Conservation (phyloP, 1,139 yeast genomes). For the Starmera stellimalicola region DNA sequence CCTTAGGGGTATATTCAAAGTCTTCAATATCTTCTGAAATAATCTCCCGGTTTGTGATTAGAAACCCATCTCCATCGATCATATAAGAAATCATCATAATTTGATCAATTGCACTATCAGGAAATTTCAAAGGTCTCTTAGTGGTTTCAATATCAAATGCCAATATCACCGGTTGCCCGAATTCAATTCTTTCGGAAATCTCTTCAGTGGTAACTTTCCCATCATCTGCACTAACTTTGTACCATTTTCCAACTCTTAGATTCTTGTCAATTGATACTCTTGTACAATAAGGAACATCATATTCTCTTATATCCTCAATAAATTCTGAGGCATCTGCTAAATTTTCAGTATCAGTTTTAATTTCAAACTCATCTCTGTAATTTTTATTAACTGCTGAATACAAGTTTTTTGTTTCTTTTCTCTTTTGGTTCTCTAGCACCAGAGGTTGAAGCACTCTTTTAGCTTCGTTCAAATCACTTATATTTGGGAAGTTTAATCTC, state of each 20-base stretch:
- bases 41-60: constrained; percentile 90
- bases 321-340: constrained; percentile 40
- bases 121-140: constrained; percentile 91
- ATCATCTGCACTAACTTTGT: constrained; percentile 59
- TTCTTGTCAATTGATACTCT: constrained; percentile 86
- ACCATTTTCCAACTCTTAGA: constrained; percentile 94
- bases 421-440: constrained; percentile 55
- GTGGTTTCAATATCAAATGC: constrained; percentile 99
- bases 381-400: constrained; percentile 47
- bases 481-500: constrained; percentile 66
- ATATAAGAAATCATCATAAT: constrained; percentile 98
- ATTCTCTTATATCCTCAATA: constrained; percentile 79
- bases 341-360: constrained; percentile 12
- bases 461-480: constrained; percentile 65
- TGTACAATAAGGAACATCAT: constrained; percentile 95
- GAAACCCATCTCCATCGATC: constrained; percentile 95
- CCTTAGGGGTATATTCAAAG: constrained; percentile 95
- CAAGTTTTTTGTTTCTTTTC: constrained; percentile 59
- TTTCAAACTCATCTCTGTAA: constrained; percentile 23
- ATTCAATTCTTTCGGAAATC: constrained; percentile 69
- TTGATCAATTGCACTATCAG: constrained; percentile 88
- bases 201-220: constrained; percentile 50
- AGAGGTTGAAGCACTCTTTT: constrained; percentile 63
- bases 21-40: constrained; percentile 93
- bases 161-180: constrained; percentile 94